Evolutionary conservation across 1,139 yeast species (phyloP).

Genomic region (Yamadazyma pseudoaaseri): DNA sequence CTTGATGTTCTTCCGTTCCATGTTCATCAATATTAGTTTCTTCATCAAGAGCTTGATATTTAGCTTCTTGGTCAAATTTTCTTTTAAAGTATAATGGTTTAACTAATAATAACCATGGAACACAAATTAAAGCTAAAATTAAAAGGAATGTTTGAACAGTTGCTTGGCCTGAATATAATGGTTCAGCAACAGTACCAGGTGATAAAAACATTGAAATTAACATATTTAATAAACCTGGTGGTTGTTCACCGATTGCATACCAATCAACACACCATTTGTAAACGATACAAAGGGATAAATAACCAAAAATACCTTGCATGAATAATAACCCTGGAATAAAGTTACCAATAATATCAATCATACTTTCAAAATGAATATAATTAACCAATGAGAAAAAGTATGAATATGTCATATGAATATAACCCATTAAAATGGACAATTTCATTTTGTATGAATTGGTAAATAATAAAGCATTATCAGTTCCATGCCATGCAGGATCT

Average conservation of each 20-base stretch:
- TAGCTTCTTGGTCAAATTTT: slow-evolving; percentile 41
- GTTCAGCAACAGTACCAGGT: slow-evolving; percentile 72
- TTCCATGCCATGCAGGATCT: slow-evolving; percentile 81
- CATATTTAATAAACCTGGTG: slow-evolving; percentile 81
- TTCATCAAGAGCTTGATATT: slow-evolving; percentile 27
- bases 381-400: slow-evolving; percentile 68
- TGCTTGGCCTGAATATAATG: slow-evolving; percentile 63
- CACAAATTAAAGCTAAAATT: slow-evolving; percentile 64
- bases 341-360: slow-evolving; percentile 70
- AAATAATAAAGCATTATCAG: slow-evolving; percentile 72
- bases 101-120: slow-evolving; percentile 69
- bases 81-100: slow-evolving; percentile 59
- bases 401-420: slow-evolving; percentile 74
- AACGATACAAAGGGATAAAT: slow-evolving; percentile 66
- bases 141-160: slow-evolving; percentile 59
- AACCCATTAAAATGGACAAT: slow-evolving; percentile 76
- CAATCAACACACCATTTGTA: slow-evolving; percentile 82
- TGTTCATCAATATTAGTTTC: slow-evolving; percentile 24
- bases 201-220: slow-evolving; percentile 77
- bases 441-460: slow-evolving; percentile 83
- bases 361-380: slow-evolving; percentile 54
- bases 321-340: slow-evolving; percentile 76
- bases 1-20: slow-evolving; percentile 21
- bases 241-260: slow-evolving; percentile 65
- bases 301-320: slow-evolving; percentile 84